phyloP scores from a whole-genome alignment of 129 eudicot species.

The Saposhnikovia divaricata region DNA sequence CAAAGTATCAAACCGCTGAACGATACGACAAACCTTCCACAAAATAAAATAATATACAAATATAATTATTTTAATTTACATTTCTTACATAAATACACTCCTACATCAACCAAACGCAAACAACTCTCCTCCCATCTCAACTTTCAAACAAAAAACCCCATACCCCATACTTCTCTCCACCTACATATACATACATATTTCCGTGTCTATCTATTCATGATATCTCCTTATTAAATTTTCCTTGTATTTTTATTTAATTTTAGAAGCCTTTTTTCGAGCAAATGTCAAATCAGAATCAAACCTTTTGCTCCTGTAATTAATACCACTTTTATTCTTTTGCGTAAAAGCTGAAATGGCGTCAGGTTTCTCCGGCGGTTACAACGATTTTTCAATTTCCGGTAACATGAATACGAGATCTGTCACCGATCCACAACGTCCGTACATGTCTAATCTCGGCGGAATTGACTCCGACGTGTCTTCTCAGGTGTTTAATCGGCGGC shows the following conservation, averaged over 20 bases:
- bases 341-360: slow-evolving; percentile 41
- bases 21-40: neutral
- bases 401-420: slow-evolving; percentile 32
- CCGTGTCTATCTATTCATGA: neutral
- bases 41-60: neutral
- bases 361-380: slow-evolving; percentile 46
- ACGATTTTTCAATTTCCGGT: slow-evolving; percentile 34
- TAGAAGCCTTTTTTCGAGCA: neutral
- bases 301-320: neutral
- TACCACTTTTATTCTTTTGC: neutral
- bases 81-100: neutral
- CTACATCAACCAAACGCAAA: neutral
- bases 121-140: neutral
- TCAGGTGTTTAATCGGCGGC: slow-evolving; percentile 36
- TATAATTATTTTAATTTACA: neutral
- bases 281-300: slow-evolving; percentile 21
- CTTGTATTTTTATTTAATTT: neutral
- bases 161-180: neutral
- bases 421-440: slow-evolving; percentile 26
- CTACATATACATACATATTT: neutral
- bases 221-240: neutral
- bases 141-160: neutral
- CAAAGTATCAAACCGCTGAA: slow-evolving; percentile 6
- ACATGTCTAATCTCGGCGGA: slow-evolving; percentile 35
- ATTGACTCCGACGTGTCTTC: slow-evolving; percentile 28